Evolutionary conservation across 2,329 filamentous ascomycete species (phyloP).

Genomic region (Aspergillus vadensis): DNA sequence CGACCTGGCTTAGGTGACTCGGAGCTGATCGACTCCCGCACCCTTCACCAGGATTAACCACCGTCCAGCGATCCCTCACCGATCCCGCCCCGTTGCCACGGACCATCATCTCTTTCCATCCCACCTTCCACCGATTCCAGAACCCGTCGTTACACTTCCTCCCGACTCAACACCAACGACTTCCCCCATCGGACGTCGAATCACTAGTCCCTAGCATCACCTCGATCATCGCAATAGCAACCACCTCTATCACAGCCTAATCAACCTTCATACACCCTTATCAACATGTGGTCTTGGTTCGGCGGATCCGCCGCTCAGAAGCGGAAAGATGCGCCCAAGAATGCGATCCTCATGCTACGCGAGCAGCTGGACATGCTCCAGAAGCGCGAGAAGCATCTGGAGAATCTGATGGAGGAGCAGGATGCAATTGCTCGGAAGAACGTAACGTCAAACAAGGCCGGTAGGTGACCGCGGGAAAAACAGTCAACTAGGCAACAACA

Average conservation of each 20-base stretch:
- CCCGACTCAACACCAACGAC: background rate
- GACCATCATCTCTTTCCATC: background rate
- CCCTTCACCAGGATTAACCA: background rate
- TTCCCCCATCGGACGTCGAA: background rate
- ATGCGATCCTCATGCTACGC: slow-evolving; percentile 86
- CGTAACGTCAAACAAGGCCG: slow-evolving; percentile 83
- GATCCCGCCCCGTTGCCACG: background rate
- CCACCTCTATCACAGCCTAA: background rate
- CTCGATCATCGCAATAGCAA: background rate
- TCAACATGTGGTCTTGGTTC: slow-evolving; percentile 81
- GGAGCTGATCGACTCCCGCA: background rate
- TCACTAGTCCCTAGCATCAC: background rate
- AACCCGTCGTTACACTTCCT: background rate
- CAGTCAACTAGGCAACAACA: background rate
- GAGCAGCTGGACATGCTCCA: slow-evolving; percentile 95
- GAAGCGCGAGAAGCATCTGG: slow-evolving; percentile 89
- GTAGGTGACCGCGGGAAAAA: slow-evolving; percentile 56
- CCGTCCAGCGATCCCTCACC: background rate
- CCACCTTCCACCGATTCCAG: background rate
- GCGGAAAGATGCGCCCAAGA: slow-evolving; percentile 92
- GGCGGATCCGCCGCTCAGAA: slow-evolving; percentile 79
- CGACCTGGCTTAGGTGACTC: background rate
- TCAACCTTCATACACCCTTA: background rate
- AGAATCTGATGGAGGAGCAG: slow-evolving; percentile 91
- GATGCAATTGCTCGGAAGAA: slow-evolving; percentile 86